Percentiles rank a stretch among this genome's conserved stretches.
Evolutionary conservation across 306 rosid species (phyloP).

Genomic region (Astragalus membranaceus): DNA sequence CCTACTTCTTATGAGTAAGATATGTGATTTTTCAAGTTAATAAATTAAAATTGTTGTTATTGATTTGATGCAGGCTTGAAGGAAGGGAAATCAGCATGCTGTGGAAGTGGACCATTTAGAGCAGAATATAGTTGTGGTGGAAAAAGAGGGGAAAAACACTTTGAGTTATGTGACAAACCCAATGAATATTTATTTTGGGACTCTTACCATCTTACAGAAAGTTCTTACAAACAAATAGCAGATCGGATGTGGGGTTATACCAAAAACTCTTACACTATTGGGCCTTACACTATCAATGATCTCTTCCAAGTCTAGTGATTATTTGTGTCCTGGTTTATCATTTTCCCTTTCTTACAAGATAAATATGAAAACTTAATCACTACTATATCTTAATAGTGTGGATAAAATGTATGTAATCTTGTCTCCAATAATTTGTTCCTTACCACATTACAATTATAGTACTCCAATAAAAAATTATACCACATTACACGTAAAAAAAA

Average conservation of each 20-base stretch:
- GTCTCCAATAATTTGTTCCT: too few relatives aligned
- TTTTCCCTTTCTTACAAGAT: not conserved
- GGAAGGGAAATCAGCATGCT: slow-evolving; percentile 75
- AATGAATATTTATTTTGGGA: slow-evolving; percentile 68
- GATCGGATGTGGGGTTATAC: slow-evolving; percentile 46
- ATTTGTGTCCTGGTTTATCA: not conserved
- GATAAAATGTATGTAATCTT: not conserved
- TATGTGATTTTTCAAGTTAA: not conserved
- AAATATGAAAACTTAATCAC: not conserved
- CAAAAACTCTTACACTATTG: slow-evolving; percentile 5
- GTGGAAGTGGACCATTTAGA: slow-evolving; percentile 65
- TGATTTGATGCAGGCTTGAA: slow-evolving; percentile 46
- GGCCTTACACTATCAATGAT: slow-evolving; percentile 36
- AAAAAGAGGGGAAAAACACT: slow-evolving; percentile 51
- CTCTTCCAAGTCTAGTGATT: slow-evolving; percentile 41
- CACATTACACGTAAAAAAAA: too few relatives aligned
- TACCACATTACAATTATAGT: too few relatives aligned
- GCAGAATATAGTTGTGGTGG: slow-evolving; percentile 83
- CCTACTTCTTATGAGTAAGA: too few relatives aligned
- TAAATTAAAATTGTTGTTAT: not conserved
- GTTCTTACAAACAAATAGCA: slow-evolving; percentile 54
- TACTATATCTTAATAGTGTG: not conserved
- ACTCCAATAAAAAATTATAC: too few relatives aligned
- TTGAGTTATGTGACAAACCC: slow-evolving; percentile 51
- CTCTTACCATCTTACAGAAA: slow-evolving; percentile 74